Evolutionary conservation across 306 rosid genomes (phyloP).

Genomic region (Leucaena leucocephala): DNA sequence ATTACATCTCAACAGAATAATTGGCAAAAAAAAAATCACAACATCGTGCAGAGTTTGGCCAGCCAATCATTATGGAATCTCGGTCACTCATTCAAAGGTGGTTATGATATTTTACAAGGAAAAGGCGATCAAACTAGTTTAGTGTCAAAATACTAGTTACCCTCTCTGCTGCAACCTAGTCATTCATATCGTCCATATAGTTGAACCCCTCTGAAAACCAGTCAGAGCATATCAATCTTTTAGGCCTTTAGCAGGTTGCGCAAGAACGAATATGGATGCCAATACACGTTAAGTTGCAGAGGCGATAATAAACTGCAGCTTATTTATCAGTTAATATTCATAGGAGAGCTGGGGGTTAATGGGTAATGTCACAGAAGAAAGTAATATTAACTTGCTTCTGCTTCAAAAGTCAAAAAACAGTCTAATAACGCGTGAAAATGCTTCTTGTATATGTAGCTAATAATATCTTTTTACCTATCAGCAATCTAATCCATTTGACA

Average conservation of each 20-base stretch:
- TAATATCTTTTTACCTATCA: constrained; percentile 7
- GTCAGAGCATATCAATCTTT: background rate
- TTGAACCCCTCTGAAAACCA: background rate
- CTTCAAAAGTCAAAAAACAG: constrained; percentile 6
- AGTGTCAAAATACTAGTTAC: background rate
- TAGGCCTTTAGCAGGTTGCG: background rate
- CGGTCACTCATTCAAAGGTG: background rate
- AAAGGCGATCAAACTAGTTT: background rate
- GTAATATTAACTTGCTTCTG: constrained; percentile 14
- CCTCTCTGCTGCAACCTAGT: background rate
- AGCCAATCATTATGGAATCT: background rate
- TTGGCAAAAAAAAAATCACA: background rate
- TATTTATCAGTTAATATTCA: background rate
- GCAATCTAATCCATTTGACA: constrained; percentile 15
- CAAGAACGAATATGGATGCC: background rate
- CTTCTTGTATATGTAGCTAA: constrained; percentile 15
- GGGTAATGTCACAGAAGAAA: constrained; percentile 5
- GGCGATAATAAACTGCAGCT: background rate
- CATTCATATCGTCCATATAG: background rate
- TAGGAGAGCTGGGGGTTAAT: background rate
- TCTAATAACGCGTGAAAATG: background rate
- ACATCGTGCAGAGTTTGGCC: background rate
- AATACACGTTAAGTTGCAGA: background rate
- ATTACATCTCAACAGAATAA: background rate
- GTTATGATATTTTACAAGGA: background rate